These are phyloP conservation scores for Ophiostoma ips DNA, from an alignment of 2,329 filamentous ascomycete genomes.

Conservation along the genomic window DNA sequence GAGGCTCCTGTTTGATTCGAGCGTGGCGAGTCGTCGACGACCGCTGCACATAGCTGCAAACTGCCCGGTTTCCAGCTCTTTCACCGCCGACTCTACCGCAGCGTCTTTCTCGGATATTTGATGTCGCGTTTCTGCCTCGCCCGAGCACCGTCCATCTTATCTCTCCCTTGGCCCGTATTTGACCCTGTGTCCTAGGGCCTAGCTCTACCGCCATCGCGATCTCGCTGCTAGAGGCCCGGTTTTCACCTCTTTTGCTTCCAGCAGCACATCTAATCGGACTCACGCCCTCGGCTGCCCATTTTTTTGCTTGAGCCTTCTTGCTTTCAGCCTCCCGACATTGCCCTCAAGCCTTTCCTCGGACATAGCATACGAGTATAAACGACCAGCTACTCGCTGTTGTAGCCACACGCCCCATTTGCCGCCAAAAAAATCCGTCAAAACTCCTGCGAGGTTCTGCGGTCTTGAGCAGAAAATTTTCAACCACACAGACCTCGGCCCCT, in stretches of 20 bases:
- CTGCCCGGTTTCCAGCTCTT: neutral
- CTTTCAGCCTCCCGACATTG: too few relatives aligned
- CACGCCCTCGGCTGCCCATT: too few relatives aligned
- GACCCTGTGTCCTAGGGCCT: neutral
- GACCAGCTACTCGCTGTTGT: too few relatives aligned
- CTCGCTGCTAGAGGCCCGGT: neutral
- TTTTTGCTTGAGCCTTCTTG: neutral
- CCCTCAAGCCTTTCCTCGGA: too few relatives aligned
- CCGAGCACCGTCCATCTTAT: neutral
- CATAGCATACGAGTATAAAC: too few relatives aligned
- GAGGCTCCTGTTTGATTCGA: slow-evolving; percentile 1
- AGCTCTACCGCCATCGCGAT: slow-evolving; percentile 1
- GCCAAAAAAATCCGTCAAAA: too few relatives aligned
- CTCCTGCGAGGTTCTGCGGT: too few relatives aligned
- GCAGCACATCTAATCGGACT: neutral
- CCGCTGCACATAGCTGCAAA: neutral
- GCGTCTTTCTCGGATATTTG: neutral
- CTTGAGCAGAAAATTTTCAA: too few relatives aligned
- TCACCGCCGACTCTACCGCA: neutral
- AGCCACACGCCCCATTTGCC: too few relatives aligned
- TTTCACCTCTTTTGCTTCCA: neutral
- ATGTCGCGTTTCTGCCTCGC: neutral
- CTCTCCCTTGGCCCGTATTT: neutral
- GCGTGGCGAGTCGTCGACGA: neutral
- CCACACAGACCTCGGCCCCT: too few relatives aligned